Conservation (phyloP, 805 yeast genomes). For the Clavispora carvajalis region DNA sequence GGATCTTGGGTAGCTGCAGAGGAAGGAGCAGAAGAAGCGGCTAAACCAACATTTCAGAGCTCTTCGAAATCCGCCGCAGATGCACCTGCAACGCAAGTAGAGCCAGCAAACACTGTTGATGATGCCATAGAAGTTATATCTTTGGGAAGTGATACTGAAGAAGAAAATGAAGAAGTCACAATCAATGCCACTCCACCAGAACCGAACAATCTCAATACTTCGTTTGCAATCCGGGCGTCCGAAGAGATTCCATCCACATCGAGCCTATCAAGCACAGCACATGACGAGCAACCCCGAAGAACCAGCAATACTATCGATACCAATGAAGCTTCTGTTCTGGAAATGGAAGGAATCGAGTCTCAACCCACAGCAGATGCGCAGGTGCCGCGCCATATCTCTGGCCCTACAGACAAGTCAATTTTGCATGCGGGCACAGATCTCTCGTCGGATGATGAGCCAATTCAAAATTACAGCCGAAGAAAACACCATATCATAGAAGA, state of each 20-base stretch:
- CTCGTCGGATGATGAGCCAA: conserved; percentile 1
- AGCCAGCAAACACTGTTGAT: conserved; percentile 6
- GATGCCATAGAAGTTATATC: conserved; percentile 41
- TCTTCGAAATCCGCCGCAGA: background rate
- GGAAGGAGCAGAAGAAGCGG: background rate
- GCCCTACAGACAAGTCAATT: background rate
- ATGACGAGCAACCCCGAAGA: background rate
- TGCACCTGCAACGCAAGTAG: background rate
- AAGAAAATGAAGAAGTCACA: conserved; percentile 16
- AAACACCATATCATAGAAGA: background rate
- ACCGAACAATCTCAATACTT: background rate
- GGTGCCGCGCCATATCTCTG: background rate
- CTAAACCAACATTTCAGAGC: conserved; percentile 1
- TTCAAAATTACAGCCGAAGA: background rate
- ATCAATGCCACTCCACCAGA: conserved; percentile 1
- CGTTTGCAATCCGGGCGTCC: background rate
- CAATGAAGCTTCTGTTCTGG: background rate
- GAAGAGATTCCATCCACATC: too few relatives aligned
- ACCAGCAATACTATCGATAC: background rate
- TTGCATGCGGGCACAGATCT: background rate
- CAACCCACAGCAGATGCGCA: background rate
- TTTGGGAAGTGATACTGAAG: conserved; percentile 47
- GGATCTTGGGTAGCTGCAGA: conserved; percentile 59
- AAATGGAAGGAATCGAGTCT: background rate
- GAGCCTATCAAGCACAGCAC: background rate